Evolutionary conservation across 192 early-diverging fungal species (phyloP).

Genomic region (Gamsiella multidivaricata): DNA sequence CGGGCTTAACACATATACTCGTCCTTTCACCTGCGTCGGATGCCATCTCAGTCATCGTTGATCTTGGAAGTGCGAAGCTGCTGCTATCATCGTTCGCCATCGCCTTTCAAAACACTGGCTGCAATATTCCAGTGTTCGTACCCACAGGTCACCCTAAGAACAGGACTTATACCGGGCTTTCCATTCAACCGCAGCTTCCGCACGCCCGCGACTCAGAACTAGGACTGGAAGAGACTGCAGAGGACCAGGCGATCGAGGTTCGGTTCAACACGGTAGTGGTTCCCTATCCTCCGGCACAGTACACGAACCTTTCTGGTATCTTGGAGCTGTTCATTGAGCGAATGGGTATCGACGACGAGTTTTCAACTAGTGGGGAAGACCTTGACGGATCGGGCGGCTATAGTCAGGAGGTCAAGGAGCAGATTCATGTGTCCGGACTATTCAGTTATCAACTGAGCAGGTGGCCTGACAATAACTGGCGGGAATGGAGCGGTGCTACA

Average conservation of each 20-base stretch:
- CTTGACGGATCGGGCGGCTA: slow-evolving; percentile 11
- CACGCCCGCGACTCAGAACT: slow-evolving; percentile 14
- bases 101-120: slow-evolving; percentile 73
- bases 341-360: slow-evolving; percentile 46
- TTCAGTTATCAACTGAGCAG: slow-evolving; percentile 63
- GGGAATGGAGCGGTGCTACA: slow-evolving; percentile 24
- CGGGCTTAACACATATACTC: slow-evolving; percentile 65
- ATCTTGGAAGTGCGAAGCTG: slow-evolving; percentile 69
- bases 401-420: slow-evolving; percentile 38
- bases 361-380: not conserved
- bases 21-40: slow-evolving; percentile 51
- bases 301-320: slow-evolving; percentile 52
- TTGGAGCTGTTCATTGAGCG: slow-evolving; percentile 50
- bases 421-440: slow-evolving; percentile 53
- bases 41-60: slow-evolving; percentile 56
- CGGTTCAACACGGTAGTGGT: slow-evolving; percentile 48
- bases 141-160: slow-evolving; percentile 56
- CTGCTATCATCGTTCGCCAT: slow-evolving; percentile 75
- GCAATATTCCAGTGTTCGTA: slow-evolving; percentile 72
- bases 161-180: slow-evolving; percentile 44
- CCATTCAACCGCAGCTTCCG: slow-evolving; percentile 39
- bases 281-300: slow-evolving; percentile 46
- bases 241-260: slow-evolving; percentile 52
- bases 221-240: slow-evolving; percentile 37
- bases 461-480: slow-evolving; percentile 66